Percentiles rank a stretch among this genome's conserved stretches.
These are phyloP conservation scores for Spencermartinsiella europaea DNA, from an alignment of 805 yeast genomes.

Conservation along the genomic window DNA sequence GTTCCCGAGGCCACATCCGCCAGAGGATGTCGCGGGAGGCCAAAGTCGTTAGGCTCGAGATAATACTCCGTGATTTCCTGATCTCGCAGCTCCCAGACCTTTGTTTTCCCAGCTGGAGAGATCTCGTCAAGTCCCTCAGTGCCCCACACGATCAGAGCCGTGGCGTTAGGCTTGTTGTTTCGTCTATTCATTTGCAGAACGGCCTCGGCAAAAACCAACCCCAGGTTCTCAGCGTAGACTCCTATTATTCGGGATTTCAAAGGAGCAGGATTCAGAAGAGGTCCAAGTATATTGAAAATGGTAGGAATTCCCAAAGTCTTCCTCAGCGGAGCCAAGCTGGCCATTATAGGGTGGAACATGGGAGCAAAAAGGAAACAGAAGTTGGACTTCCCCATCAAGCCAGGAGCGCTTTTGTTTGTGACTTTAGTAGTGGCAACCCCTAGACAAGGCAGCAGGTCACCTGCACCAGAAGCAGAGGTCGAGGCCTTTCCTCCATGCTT, in stretches of 20 bases:
- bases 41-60: conserved; percentile 67
- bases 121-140: conserved; percentile 89
- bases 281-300: conserved; percentile 91
- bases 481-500: conserved; percentile 98
- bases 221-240: conserved; percentile 74
- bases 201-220: conserved; percentile 79
- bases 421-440: conserved; percentile 80
- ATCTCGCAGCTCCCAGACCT: conserved; percentile 65
- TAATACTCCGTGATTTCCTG: conserved; percentile 28
- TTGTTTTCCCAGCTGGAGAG: conserved; percentile 79
- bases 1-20: conserved; percentile 74
- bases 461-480: conserved; percentile 89
- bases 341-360: conserved; percentile 90
- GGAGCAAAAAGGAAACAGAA: conserved; percentile 86
- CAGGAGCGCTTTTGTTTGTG: conserved; percentile 55
- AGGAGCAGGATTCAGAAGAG: conserved; percentile 87
- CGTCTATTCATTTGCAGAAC: conserved; percentile 56
- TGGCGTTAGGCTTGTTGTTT: conserved; percentile 37
- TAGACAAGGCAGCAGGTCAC: conserved; percentile 74
- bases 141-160: conserved; percentile 89
- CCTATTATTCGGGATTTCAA: conserved; percentile 78
- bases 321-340: conserved; percentile 71
- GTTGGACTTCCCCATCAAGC: conserved; percentile 40
- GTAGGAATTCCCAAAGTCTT: conserved; percentile 82
- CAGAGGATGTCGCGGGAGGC: conserved; percentile 67